Percentiles rank a stretch among this genome's conserved stretches.
Conservation (phyloP, 805 yeast species). For the Myxozyma mucilagina region DNA sequence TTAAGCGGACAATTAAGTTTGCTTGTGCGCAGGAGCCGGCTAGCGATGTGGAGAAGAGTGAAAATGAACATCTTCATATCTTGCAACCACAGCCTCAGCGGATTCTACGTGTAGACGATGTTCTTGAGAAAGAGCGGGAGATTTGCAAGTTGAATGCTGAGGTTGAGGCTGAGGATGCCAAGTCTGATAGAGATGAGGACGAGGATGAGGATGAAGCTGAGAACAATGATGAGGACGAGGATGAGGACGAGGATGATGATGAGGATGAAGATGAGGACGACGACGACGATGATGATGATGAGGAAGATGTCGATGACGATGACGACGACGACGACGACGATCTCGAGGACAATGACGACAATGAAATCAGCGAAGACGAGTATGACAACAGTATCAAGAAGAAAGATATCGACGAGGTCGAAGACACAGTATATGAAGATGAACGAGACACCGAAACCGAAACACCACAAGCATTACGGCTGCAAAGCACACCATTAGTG, state of each 20-base stretch:
- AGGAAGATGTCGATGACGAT: constrained; percentile 19
- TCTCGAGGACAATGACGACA: not conserved
- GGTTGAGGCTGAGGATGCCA: constrained; percentile 25
- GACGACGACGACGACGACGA: constrained; percentile 14
- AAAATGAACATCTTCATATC: not conserved
- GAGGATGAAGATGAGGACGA: constrained; percentile 21
- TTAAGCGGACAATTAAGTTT: constrained; percentile 20
- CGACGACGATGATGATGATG: constrained; percentile 13
- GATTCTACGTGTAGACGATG: constrained; percentile 26
- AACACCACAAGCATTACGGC: constrained; percentile 7
- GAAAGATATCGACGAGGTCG: constrained; percentile 5
- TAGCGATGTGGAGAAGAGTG: constrained; percentile 1
- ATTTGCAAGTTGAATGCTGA: constrained; percentile 17
- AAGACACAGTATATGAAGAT: constrained; percentile 1
- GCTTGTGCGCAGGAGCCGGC: constrained; percentile 13
- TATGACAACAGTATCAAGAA: not conserved
- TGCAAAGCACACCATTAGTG: constrained; percentile 14
- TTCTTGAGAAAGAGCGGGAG: constrained; percentile 26
- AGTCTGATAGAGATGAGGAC: constrained; percentile 12
- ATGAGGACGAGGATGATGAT: constrained; percentile 15
- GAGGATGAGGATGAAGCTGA: constrained; percentile 3
- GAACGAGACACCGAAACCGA: not conserved
- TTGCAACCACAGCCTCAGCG: constrained; percentile 28
- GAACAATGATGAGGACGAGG: constrained; percentile 7
- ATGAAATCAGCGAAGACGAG: not conserved